phyloP scores from a whole-genome alignment of 805 yeast species.

The Myxozyma melibiosi region DNA sequence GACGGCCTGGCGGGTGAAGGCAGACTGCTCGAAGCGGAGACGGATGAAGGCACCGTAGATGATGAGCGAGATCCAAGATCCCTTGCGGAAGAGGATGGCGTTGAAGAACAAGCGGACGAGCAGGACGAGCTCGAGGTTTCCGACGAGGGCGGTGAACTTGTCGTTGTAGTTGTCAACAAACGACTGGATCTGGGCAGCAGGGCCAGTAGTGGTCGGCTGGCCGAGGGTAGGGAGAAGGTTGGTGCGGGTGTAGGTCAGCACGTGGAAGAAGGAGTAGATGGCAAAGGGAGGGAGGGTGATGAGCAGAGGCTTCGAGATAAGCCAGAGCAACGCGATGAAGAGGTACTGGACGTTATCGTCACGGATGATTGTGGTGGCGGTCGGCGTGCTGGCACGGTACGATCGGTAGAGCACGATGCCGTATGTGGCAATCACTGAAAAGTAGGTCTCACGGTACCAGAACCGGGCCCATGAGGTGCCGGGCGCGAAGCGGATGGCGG shows the following conservation, averaged over 20 bases:
- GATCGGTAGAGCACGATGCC: constrained; percentile 73
- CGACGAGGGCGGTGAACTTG: constrained; percentile 58
- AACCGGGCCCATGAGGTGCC: constrained; percentile 43
- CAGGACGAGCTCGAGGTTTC: constrained; percentile 56
- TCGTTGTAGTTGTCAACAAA: constrained; percentile 61
- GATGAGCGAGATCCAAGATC: constrained; percentile 58
- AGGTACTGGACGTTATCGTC: constrained; percentile 80
- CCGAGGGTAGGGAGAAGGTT: constrained; percentile 67
- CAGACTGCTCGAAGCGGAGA: constrained; percentile 73
- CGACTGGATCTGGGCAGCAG: constrained; percentile 43
- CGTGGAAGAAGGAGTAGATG: constrained; percentile 80
- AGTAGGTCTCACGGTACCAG: constrained; percentile 61
- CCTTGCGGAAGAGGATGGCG: constrained; percentile 59
- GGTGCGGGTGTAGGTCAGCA: constrained; percentile 66
- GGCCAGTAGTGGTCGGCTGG: constrained; percentile 38
- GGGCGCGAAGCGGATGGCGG: constrained; percentile 40
- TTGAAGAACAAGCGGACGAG: constrained; percentile 50
- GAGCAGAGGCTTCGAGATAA: constrained; percentile 60
- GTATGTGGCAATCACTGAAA: constrained; percentile 72
- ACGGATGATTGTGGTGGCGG: constrained; percentile 43
- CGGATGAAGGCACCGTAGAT: constrained; percentile 66
- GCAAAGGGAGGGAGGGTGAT: constrained; percentile 72
- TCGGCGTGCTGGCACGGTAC: constrained; percentile 39
- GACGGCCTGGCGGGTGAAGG: constrained; percentile 68
- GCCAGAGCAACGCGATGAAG: constrained; percentile 54